Conservation (phyloP, 208 protist genomes). For the Crithidia expoeki region DNA sequence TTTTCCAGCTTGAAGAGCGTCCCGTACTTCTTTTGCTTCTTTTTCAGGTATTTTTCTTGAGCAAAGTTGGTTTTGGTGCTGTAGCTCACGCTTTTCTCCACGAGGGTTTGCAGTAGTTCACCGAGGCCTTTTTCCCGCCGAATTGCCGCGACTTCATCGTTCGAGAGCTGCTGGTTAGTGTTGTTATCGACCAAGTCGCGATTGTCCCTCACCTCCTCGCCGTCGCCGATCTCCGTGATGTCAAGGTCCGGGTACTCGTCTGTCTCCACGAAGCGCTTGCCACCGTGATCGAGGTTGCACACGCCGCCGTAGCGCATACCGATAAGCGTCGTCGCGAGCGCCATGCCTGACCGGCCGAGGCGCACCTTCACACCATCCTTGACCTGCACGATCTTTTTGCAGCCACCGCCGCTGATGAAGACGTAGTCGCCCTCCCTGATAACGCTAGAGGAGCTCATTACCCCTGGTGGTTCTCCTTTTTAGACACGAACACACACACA, state of each 20-base stretch:
- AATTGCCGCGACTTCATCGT: constrained; percentile 77
- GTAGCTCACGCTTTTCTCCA: constrained; percentile 88
- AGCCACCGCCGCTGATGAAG: constrained; percentile 79
- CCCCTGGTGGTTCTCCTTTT: neutral
- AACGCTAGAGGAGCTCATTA: constrained; percentile 35
- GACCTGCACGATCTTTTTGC: constrained; percentile 67
- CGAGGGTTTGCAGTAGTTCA: constrained; percentile 74
- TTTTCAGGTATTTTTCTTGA: constrained; percentile 93
- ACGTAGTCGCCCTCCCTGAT: constrained; percentile 85
- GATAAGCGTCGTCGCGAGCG: constrained; percentile 67
- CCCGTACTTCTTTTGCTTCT: constrained; percentile 91
- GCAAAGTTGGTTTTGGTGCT: constrained; percentile 88
- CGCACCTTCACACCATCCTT: constrained; percentile 59
- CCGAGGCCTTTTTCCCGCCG: constrained; percentile 76
- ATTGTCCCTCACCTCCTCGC: constrained; percentile 72
- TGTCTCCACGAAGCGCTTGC: constrained; percentile 59
- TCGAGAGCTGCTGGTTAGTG: constrained; percentile 79
- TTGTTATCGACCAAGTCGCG: constrained; percentile 83
- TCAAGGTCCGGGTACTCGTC: constrained; percentile 89
- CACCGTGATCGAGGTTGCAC: constrained; percentile 62
- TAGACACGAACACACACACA: no score
- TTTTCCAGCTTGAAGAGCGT: constrained; percentile 85
- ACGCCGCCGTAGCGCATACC: constrained; percentile 85
- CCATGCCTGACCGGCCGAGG: constrained; percentile 67
- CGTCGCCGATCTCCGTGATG: constrained; percentile 51